These are phyloP conservation scores for Trypanosoma melophagium DNA, from an alignment of 208 protist species.

Conservation along the genomic window DNA sequence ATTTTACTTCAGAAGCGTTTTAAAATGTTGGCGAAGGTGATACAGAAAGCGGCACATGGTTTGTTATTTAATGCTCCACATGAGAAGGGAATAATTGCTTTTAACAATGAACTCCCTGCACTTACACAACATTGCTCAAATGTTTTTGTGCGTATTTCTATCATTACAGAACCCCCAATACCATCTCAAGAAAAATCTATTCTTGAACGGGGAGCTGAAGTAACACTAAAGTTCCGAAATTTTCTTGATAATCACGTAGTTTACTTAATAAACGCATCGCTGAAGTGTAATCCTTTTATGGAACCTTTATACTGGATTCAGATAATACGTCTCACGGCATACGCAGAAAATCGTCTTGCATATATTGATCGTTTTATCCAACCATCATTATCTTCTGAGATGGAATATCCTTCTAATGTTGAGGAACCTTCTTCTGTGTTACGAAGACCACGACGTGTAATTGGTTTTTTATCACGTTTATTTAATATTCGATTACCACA, in stretches of 20 bases:
- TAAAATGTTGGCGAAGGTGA: slow-evolving; percentile 29
- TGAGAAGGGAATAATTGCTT: slow-evolving; percentile 22
- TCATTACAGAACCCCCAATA: background rate
- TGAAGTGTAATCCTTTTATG: slow-evolving; percentile 35
- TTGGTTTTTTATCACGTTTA: background rate
- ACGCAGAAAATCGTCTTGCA: slow-evolving; percentile 2
- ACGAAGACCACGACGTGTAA: background rate
- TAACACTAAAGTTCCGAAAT: slow-evolving; percentile 32
- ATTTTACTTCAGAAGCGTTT: slow-evolving; percentile 31
- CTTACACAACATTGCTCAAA: slow-evolving; percentile 40
- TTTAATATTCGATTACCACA: background rate
- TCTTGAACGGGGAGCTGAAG: slow-evolving; percentile 17
- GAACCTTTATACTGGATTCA: slow-evolving; percentile 34
- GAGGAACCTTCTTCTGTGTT: background rate
- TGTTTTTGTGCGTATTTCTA: slow-evolving; percentile 29
- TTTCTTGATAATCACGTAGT: slow-evolving; percentile 37
- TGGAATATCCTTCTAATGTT: background rate
- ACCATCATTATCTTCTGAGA: background rate
- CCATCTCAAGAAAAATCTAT: background rate
- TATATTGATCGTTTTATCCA: slow-evolving; percentile 2
- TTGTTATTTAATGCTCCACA: slow-evolving; percentile 31
- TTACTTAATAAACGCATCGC: slow-evolving; percentile 35
- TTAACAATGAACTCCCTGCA: slow-evolving; percentile 32
- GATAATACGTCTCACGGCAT: slow-evolving; percentile 10
- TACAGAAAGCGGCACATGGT: slow-evolving; percentile 44